Conservation (phyloP, 208 protist genomes). For the Trypanosoma grayi region DNA sequence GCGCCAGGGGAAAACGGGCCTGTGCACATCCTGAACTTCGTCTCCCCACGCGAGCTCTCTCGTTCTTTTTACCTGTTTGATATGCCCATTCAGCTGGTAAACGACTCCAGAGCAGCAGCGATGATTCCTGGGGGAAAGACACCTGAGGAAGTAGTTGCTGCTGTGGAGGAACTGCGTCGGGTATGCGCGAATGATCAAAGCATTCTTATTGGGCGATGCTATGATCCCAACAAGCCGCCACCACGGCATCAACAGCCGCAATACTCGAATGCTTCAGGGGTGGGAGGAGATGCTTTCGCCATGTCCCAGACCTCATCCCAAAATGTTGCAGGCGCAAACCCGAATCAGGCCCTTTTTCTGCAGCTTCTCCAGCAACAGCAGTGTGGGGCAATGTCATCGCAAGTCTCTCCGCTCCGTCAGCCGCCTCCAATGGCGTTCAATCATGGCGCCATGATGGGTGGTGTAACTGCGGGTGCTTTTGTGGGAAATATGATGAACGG, state of each 20-base stretch:
- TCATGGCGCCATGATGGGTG: background rate
- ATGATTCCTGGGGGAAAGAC: slow-evolving; percentile 71
- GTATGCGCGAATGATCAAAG: slow-evolving; percentile 58
- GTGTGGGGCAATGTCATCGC: background rate
- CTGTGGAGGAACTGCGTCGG: slow-evolving; percentile 80
- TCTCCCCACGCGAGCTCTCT: slow-evolving; percentile 69
- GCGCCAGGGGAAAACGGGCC: slow-evolving; percentile 46
- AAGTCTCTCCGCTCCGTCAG: slow-evolving; percentile 22
- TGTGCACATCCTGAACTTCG: slow-evolving; percentile 64
- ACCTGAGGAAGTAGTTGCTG: slow-evolving; percentile 58
- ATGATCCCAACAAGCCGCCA: slow-evolving; percentile 43
- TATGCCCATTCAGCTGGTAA: slow-evolving; percentile 65
- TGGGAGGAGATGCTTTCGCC: slow-evolving; percentile 3
- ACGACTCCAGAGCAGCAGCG: slow-evolving; percentile 43
- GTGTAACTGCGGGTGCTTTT: background rate
- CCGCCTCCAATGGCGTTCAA: slow-evolving; percentile 23
- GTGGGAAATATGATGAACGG: slow-evolving; percentile 15
- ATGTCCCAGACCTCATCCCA: slow-evolving; percentile 3
- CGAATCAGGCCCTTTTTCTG: slow-evolving; percentile 12
- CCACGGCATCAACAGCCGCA: slow-evolving; percentile 28
- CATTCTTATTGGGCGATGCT: slow-evolving; percentile 70
- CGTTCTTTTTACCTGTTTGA: slow-evolving; percentile 88
- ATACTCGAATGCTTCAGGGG: background rate
- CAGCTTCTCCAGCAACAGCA: slow-evolving; percentile 21
- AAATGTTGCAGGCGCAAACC: background rate